Conservation (phyloP, 2,329 filamentous ascomycete genomes). For the Aspergillus brasiliensis region DNA sequence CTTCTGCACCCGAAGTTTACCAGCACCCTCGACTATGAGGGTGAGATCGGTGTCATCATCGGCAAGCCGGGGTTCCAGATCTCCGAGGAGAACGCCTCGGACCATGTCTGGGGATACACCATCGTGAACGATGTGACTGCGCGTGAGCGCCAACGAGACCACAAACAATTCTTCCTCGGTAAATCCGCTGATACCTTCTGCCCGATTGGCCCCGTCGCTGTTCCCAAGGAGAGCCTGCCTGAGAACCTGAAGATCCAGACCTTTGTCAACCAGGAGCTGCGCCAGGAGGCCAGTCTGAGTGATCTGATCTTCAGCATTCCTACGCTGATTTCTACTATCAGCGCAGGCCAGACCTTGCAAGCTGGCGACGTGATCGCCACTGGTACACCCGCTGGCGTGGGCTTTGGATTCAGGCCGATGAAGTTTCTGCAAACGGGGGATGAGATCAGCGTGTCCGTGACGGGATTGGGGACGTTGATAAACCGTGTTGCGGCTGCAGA, state of each 20-base stretch:
- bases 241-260: slow-evolving; percentile 47
- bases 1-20: slow-evolving; percentile 53
- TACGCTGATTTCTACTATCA: slow-evolving; percentile 51
- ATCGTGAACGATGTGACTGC: slow-evolving; percentile 62
- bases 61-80: slow-evolving; percentile 53
- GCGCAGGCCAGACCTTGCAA: slow-evolving; percentile 54
- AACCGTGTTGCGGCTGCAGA: no score
- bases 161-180: slow-evolving; percentile 63
- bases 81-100: slow-evolving; percentile 48
- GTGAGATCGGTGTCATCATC: slow-evolving; percentile 60
- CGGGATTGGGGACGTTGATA: no score
- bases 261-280: slow-evolving; percentile 53
- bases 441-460: no score
- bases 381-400: no score
- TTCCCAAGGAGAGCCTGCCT: slow-evolving; percentile 50
- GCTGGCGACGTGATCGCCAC: slow-evolving; percentile 56
- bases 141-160: slow-evolving; percentile 57
- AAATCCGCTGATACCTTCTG: slow-evolving; percentile 60
- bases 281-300: slow-evolving; percentile 52
- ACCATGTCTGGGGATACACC: slow-evolving; percentile 60
- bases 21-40: slow-evolving; percentile 57
- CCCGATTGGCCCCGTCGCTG: slow-evolving; percentile 58
- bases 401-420: no score
- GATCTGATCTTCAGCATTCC: slow-evolving; percentile 56
- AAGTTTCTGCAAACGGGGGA: no score